Percentiles rank a stretch among this genome's conserved stretches.
Evolutionary conservation across 163 green algal genomes (phyloP).

Genomic region (Volvox carteri): DNA sequence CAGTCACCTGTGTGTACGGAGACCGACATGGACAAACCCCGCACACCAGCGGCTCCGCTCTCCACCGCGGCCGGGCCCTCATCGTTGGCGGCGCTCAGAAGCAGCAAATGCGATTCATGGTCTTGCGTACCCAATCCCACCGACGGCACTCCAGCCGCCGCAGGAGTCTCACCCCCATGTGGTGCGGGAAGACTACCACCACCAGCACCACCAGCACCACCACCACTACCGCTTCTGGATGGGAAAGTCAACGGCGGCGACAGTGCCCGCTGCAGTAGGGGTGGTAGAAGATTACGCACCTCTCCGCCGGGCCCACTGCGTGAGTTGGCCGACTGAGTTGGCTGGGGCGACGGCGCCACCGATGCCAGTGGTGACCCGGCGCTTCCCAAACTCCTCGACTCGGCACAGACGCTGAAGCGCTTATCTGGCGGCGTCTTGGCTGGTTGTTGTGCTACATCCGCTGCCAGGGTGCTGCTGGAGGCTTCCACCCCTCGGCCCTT

Average conservation of each 20-base stretch:
- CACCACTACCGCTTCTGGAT: background rate
- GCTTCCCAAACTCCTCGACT: no score
- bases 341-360: no score
- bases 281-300: background rate
- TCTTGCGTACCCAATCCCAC: background rate
- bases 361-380: no score
- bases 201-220: no score
- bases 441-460: no score
- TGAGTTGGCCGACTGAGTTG: background rate
- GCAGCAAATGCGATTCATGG: background rate
- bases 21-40: background rate
- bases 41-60: background rate
- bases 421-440: no score
- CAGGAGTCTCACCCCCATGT: background rate
- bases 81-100: background rate
- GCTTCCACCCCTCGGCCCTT: no score
- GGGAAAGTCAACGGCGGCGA: background rate
- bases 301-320: background rate
- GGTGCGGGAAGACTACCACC: no score
- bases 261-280: no score
- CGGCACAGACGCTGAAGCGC: no score
- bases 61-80: background rate
- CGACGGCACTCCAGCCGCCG: background rate
- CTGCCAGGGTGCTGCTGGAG: no score
- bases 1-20: background rate